Conservation (phyloP, 345 rosid genomes). For the Lenwebbia sp. region DNA sequence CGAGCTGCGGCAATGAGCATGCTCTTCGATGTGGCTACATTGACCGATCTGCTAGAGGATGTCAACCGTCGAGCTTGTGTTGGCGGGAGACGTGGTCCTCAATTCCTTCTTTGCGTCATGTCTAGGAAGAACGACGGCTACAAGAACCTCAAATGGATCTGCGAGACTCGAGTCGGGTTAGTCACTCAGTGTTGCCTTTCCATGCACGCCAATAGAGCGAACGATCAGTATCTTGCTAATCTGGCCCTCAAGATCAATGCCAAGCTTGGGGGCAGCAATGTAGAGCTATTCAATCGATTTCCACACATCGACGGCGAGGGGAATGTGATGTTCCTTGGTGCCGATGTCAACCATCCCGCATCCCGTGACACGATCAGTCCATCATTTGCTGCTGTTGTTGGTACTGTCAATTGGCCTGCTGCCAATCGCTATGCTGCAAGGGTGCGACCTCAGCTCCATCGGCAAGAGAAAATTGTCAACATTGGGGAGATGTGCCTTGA, state of each 20-base stretch:
- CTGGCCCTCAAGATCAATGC: conserved; percentile 87
- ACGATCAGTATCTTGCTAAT: conserved; percentile 65
- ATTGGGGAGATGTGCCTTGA: conserved; percentile 64
- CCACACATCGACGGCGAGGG: conserved; percentile 29
- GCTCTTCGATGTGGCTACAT: conserved; percentile 20
- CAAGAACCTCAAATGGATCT: conserved; percentile 73
- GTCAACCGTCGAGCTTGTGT: conserved; percentile 15
- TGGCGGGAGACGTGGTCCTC: conserved; percentile 19
- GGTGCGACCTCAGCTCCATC: conserved; percentile 48
- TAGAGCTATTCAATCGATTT: conserved; percentile 47
- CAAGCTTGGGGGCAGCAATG: conserved; percentile 92
- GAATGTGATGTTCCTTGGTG: conserved; percentile 79
- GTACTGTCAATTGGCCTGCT: conserved; percentile 79
- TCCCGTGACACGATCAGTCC: conserved; percentile 45
- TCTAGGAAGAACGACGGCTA: conserved; percentile 43
- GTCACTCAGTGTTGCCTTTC: conserved; percentile 85
- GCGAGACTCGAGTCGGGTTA: conserved; percentile 68
- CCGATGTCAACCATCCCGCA: conserved; percentile 88
- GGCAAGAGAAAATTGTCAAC: conserved; percentile 53
- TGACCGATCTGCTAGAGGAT: conserved; percentile 30
- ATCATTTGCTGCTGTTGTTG: conserved; percentile 82
- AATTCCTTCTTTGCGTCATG: conserved; percentile 73
- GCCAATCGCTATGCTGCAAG: conserved; percentile 77
- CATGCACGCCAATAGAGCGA: conserved; percentile 14
- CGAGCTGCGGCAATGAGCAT: conserved; percentile 21